Conservation (phyloP, 306 rosid genomes). For the Quercus dentata region DNA sequence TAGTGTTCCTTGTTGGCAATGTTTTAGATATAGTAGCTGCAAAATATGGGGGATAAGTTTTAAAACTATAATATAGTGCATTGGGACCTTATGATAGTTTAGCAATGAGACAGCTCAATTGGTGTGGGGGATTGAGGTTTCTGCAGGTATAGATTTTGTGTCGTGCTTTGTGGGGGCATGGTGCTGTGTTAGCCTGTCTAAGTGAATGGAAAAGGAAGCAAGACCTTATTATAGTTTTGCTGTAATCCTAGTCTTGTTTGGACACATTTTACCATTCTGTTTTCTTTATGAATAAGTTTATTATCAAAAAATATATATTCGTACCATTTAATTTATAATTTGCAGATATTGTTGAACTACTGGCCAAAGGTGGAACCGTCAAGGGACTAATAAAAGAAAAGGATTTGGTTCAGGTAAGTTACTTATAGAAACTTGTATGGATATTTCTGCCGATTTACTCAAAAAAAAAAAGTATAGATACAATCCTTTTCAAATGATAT, state of each 20-base stretch:
- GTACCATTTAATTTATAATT: slow-evolving; percentile 17
- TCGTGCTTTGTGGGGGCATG: not conserved
- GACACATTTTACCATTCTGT: slow-evolving; percentile 1
- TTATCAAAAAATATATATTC: not conserved
- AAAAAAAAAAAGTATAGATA: no score
- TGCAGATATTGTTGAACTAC: slow-evolving; percentile 81
- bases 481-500: no score
- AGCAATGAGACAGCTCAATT: not conserved
- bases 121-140: not conserved
- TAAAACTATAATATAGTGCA: not conserved
- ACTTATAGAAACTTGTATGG: not conserved
- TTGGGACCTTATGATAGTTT: not conserved
- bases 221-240: not conserved
- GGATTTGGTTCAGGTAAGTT: slow-evolving; percentile 88
- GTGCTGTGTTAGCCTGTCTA: not conserved
- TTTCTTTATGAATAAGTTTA: not conserved
- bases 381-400: slow-evolving; percentile 75
- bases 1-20: no score
- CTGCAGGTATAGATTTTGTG: not conserved
- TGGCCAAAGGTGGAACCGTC: slow-evolving; percentile 89
- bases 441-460: no score
- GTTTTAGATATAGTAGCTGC: not conserved
- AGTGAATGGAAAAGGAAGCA: slow-evolving; percentile 12
- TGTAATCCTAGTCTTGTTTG: not conserved
- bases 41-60: not conserved